phyloP scores from a whole-genome alignment of 2,329 filamentous ascomycete genomes.

The Arthrobotrys conoides region DNA sequence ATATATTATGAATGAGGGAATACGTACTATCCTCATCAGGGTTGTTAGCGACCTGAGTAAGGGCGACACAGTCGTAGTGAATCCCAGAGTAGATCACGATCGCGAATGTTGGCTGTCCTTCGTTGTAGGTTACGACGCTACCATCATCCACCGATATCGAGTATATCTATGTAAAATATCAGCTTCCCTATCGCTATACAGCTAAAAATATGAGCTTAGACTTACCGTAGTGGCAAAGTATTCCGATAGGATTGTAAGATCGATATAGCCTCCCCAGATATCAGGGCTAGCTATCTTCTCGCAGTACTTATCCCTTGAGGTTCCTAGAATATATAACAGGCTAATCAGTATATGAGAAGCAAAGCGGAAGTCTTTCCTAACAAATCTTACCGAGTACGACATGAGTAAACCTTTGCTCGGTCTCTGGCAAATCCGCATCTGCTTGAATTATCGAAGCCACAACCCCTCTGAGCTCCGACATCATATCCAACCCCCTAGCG shows the following conservation, averaged over 20 bases:
- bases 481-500: conserved; percentile 74
- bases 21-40: conserved; percentile 78
- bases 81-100: conserved; percentile 92
- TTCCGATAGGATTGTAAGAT: conserved; percentile 85
- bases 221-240: conserved; percentile 81
- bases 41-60: conserved; percentile 72
- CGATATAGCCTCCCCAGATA: conserved; percentile 92
- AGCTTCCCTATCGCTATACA: conserved; percentile 10
- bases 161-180: conserved; percentile 61
- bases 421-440: conserved; percentile 65
- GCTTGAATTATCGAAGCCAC: conserved; percentile 82
- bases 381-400: conserved; percentile 78
- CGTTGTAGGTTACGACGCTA: conserved; percentile 72
- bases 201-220: conserved; percentile 68
- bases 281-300: conserved; percentile 83
- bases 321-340: conserved; percentile 14
- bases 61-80: conserved; percentile 88
- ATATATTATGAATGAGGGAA: too few relatives aligned
- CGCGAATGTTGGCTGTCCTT: conserved; percentile 74
- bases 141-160: conserved; percentile 68
- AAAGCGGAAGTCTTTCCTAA: not conserved
- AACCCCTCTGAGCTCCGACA: conserved; percentile 81
- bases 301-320: conserved; percentile 76
- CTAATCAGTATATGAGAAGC: conserved; percentile 68
- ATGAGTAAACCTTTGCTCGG: conserved; percentile 80